Percentiles rank a stretch among this genome's conserved stretches.
phyloP scores from a whole-genome alignment of 768 basidiomycete genomes.

The Rhizopogon rudus region DNA sequence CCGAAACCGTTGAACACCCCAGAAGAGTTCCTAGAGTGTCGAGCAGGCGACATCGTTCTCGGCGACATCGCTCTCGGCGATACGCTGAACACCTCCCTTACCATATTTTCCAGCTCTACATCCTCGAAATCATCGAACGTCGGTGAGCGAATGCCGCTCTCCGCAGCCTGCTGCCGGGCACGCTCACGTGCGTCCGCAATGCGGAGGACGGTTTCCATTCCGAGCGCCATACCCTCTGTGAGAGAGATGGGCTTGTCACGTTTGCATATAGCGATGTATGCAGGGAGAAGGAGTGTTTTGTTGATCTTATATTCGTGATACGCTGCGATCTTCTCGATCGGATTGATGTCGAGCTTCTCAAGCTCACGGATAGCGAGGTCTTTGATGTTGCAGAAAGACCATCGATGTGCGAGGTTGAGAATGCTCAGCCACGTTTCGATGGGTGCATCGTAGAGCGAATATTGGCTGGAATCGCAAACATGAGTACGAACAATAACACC shows the following conservation, averaged over 20 bases:
- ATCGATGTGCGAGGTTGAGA: constrained; percentile 46
- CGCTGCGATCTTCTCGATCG: constrained; percentile 49
- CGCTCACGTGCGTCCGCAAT: constrained; percentile 52
- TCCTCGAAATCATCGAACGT: constrained; percentile 21
- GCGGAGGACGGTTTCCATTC: constrained; percentile 48
- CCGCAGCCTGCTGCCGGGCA: constrained; percentile 28
- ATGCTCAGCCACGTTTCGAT: constrained; percentile 52
- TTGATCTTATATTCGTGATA: constrained; percentile 54
- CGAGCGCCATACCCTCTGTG: constrained; percentile 52
- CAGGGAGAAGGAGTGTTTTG: constrained; percentile 40
- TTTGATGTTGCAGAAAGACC: constrained; percentile 50
- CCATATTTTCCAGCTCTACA: constrained; percentile 21
- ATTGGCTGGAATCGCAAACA: constrained; percentile 33
- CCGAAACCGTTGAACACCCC: not conserved
- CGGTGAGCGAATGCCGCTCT: constrained; percentile 23
- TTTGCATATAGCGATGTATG: constrained; percentile 48
- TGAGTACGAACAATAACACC: not conserved
- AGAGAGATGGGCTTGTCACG: constrained; percentile 46
- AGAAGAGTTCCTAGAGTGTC: not conserved
- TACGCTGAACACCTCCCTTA: constrained; percentile 27
- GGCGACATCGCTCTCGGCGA: not conserved
- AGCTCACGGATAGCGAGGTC: constrained; percentile 51
- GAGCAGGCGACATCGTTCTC: not conserved
- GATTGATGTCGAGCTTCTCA: constrained; percentile 38
- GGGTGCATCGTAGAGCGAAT: constrained; percentile 48